Percentiles rank a stretch among this genome's conserved stretches.
phyloP scores from a whole-genome alignment of 1,284 basidiomycete species.

The Malassezia sp. region DNA sequence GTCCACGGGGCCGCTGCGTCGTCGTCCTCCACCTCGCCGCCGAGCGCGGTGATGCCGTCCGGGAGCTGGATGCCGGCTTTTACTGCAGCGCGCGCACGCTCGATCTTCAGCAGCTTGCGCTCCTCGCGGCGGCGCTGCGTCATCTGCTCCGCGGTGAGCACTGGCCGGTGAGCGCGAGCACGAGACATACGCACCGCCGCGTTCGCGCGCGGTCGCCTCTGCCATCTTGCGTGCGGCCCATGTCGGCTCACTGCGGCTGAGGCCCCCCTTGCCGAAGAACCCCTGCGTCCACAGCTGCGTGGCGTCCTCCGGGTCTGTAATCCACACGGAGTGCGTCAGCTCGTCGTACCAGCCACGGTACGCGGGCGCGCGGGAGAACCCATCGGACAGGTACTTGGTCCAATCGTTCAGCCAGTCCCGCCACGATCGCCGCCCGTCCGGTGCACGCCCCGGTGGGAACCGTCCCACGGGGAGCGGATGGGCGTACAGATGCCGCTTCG shows the following conservation, averaged over 20 bases:
- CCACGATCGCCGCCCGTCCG: background rate
- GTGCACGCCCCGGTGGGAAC: background rate
- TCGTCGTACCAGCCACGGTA: conserved; percentile 23
- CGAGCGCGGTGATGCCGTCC: conserved; percentile 34
- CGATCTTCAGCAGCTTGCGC: conserved; percentile 41
- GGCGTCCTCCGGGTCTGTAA: conserved; percentile 25
- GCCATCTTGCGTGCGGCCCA: conserved; percentile 55
- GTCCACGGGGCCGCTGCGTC: conserved; percentile 20
- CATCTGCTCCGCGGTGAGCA: conserved; percentile 41
- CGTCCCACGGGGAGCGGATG: conserved; percentile 24
- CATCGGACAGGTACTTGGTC: conserved; percentile 7
- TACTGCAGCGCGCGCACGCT: conserved; percentile 39
- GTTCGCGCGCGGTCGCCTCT: conserved; percentile 49
- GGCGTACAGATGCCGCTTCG: conserved; percentile 29
- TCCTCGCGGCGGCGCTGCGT: conserved; percentile 38
- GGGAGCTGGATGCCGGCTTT: conserved; percentile 39
- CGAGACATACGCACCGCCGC: conserved; percentile 18
- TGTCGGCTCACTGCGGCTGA: conserved; percentile 85
- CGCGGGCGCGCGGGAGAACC: conserved; percentile 4
- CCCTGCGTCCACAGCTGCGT: conserved; percentile 69
- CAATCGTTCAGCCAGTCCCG: conserved; percentile 10
- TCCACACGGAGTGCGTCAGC: conserved; percentile 27
- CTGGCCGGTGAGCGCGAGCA: conserved; percentile 1
- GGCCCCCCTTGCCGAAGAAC: conserved; percentile 91
- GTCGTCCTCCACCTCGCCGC: conserved; percentile 39